Evolutionary conservation across 495 filamentous ascomycete species (phyloP), one percentile per base, ranked within the genome.

Genomic region (Glarea lozoyensis): DNA sequence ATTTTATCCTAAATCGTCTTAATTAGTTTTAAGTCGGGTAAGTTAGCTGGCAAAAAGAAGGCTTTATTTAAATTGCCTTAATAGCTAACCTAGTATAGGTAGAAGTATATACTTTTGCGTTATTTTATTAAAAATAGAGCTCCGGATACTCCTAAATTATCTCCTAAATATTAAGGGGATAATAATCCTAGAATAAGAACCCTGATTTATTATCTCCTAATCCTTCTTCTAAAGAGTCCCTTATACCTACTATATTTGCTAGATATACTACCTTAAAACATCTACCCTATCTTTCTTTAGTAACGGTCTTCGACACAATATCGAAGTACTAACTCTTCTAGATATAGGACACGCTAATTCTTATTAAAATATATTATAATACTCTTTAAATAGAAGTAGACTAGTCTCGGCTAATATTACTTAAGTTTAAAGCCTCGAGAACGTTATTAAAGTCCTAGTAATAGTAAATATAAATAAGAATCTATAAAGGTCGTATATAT

Each of bases 1-100:
- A 40, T 40, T 25, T 24, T 22, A 40, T 40, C 21, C 37, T 22
- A 40, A 25, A 40, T 40, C 10, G 22, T 40, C 37, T 40, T 16
- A 5, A 40, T 40, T 25, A 15, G 37, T 13, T 15, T 40, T 27
- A 27, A 40, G 17, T 40, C 10, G 29, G 37, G 37, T 25, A 23
- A 40, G 22, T 16, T 15, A 24, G 37, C 3, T 25, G 37, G 37
- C 37, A n/a, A n/a, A n/a, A n/a, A n/a, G n/a, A n/a, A n/a, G n/a
- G n/a, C n/a, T n/a, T n/a, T n/a, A n/a, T n/a, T n/a, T n/a, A n/a
- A n/a, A n/a, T n/a, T n/a, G n/a, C n/a, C n/a, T n/a, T n/a, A n/a
- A n/a, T n/a, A n/a, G n/a, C n/a, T n/a, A n/a, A n/a, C n/a, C n/a
- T n/a, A n/a, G n/a, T n/a, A n/a, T n/a, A n/a, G n/a, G n/a, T n/a